phyloP scores from a whole-genome alignment of 805 yeast genomes.

The Kodamaea leandrae region DNA sequence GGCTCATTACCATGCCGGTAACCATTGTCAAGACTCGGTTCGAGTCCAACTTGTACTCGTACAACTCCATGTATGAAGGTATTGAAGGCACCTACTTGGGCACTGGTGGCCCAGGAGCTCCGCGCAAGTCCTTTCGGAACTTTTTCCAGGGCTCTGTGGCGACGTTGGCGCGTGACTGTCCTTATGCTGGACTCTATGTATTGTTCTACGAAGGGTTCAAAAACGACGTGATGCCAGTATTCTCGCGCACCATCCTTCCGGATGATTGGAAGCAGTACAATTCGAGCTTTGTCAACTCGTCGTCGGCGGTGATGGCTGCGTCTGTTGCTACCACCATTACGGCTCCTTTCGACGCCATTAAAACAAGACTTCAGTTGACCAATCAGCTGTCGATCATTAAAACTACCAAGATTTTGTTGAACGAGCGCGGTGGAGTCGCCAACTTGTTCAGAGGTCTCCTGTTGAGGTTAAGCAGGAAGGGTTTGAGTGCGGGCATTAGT shows the following conservation, averaged over 20 bases:
- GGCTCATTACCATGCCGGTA: conserved; percentile 89
- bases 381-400: conserved; percentile 40
- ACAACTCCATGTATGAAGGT: conserved; percentile 64
- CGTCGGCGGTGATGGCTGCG: conserved; percentile 80
- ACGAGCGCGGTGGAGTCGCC: conserved; percentile 45
- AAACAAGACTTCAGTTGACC: conserved; percentile 83
- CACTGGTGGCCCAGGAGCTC: conserved; percentile 15
- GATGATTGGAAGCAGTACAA: conserved; percentile 14
- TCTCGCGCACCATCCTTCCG: conserved; percentile 11
- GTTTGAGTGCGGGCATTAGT: conserved; percentile 88
- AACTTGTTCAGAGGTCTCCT: conserved; percentile 82
- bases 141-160: conserved; percentile 88
- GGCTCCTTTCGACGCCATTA: conserved; percentile 92
- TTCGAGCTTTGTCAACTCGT: conserved; percentile 54
- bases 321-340: conserved; percentile 78
- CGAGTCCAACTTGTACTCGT: conserved; percentile 76
- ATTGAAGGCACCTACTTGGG: conserved; percentile 48
- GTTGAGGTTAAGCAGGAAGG: conserved; percentile 79
- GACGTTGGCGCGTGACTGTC: conserved; percentile 87
- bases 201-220: conserved; percentile 73
- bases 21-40: conserved; percentile 86
- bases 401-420: conserved; percentile 41
- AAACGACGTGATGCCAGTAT: conserved; percentile 53
- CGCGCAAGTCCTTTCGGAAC: conserved; percentile 47
- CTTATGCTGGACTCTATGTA: conserved; percentile 92